Percentiles rank a stretch among this genome's conserved stretches.
Evolutionary conservation across 2,329 filamentous ascomycete genomes (phyloP).

Genomic region (Alternaria gansuensis): DNA sequence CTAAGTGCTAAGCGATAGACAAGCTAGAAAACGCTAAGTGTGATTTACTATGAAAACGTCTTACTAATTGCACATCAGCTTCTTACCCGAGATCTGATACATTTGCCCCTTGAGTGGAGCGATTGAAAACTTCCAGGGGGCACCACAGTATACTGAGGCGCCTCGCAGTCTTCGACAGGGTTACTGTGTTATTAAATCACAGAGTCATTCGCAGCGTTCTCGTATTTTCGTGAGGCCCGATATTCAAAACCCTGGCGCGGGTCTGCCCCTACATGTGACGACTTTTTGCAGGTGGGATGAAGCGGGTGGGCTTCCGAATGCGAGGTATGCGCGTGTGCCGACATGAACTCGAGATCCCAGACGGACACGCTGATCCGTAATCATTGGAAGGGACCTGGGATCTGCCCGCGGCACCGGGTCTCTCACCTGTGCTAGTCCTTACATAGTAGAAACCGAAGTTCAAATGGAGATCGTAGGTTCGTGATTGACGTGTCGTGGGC

Average conservation of each 20-base stretch:
- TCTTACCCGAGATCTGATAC: too few species aligned
- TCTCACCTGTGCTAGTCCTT: slow-evolving; percentile 21
- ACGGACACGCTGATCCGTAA: slow-evolving; percentile 16
- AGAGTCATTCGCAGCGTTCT: slow-evolving; percentile 3
- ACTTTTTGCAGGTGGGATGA: slow-evolving; percentile 14
- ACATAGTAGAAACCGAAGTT: slow-evolving; percentile 27
- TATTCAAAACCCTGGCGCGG: slow-evolving; percentile 6
- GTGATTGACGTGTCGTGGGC: slow-evolving; percentile 26
- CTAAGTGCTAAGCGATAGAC: too few species aligned
- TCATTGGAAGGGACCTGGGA: slow-evolving; percentile 12
- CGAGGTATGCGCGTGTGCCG: slow-evolving; percentile 20
- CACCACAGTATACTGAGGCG: slow-evolving; percentile 13
- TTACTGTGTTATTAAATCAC: slow-evolving; percentile 11
- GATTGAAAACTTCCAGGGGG: too few species aligned
- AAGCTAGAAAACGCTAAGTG: too few species aligned
- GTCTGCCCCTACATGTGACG: slow-evolving; percentile 13
- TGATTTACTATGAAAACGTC: too few species aligned
- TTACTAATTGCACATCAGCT: too few species aligned
- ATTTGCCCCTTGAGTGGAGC: too few species aligned
- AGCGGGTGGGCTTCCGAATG: slow-evolving; percentile 18
- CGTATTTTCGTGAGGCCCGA: slow-evolving; percentile 9
- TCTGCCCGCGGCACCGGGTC: slow-evolving; percentile 28
- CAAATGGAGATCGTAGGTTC: slow-evolving; percentile 29
- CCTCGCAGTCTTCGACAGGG: slow-evolving; percentile 1
- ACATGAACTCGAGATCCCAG: slow-evolving; percentile 14